These are phyloP conservation scores for Ciborinia camelliae DNA, from an alignment of 2,329 filamentous ascomycete species.

Conservation along the genomic window DNA sequence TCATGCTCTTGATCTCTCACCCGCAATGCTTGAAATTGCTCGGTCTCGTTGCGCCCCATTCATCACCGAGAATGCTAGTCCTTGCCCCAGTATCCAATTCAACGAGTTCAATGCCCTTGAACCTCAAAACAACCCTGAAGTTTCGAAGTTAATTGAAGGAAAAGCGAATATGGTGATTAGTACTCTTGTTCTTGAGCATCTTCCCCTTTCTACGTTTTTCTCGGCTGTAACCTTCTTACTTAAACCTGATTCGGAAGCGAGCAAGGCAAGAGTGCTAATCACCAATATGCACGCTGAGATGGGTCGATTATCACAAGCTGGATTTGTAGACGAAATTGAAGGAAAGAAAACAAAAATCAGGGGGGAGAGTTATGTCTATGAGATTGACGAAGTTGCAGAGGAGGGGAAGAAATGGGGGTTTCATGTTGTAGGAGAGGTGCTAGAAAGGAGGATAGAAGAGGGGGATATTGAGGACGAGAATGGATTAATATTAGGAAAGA, in stretches of 20 bases:
- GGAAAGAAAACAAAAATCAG: constrained; percentile 54
- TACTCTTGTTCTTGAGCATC: constrained; percentile 63
- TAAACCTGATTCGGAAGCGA: constrained; percentile 39
- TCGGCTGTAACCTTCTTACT: background rate
- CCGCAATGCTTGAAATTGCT: constrained; percentile 56
- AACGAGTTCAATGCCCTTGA: constrained; percentile 30
- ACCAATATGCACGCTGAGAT: constrained; percentile 69
- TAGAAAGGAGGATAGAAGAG: constrained; percentile 48
- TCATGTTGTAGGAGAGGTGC: constrained; percentile 41
- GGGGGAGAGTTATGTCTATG: constrained; percentile 56
- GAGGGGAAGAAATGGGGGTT: constrained; percentile 48
- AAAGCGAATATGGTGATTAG: constrained; percentile 48
- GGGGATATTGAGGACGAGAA: constrained; percentile 37
- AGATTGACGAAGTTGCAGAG: constrained; percentile 48
- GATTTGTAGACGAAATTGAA: constrained; percentile 52
- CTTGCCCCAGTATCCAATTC: constrained; percentile 20
- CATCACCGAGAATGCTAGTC: background rate
- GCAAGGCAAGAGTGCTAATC: constrained; percentile 52
- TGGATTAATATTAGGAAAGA: constrained; percentile 54
- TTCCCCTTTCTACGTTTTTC: constrained; percentile 53
- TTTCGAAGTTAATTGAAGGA: background rate
- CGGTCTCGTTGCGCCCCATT: constrained; percentile 25
- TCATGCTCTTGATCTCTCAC: constrained; percentile 50
- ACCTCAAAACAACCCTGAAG: constrained; percentile 28
- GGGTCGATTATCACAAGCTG: constrained; percentile 56